Evolutionary conservation across 1,284 basidiomycete genomes (phyloP), one percentile per base, ranked within the genome.

Genomic region (Coriolopsis trogii): DNA sequence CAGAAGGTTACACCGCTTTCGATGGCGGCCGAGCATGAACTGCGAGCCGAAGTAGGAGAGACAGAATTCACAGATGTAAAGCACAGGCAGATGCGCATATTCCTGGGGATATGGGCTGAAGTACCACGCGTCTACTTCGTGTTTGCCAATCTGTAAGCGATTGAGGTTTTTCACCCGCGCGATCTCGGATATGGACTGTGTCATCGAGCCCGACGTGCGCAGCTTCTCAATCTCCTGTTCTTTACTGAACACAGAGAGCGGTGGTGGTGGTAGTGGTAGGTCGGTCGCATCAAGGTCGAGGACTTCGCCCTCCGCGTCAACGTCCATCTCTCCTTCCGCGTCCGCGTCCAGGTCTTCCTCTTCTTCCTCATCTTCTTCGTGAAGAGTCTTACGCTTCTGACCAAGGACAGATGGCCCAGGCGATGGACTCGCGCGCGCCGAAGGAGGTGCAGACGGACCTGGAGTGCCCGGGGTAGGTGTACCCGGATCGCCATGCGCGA

Each of bases 51-150:
- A 97, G 76, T 89, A 98, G 33, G 86, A 87, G 46, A 98, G 79
- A 70, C 97, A 99, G 76, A 97, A 98, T 74, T 99, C 97, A 85
- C 97, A 99, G 68, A 99, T 87, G 78, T 95, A 98, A 41, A 99
- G 82, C 56, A 95, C 79, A 23, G 95, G 94, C 26, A 97, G 85
- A 72, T 99, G 91, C 33, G 96, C 93, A 74, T 92, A 99, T 75
- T 99, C 97, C 73, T 94, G 87, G 5, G 97, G 97, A 74, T 99
- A 99, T 6, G 97, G 96, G 64, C 92, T 95, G 78, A 99, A 99
- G 75, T 99, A 99, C 97, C 97, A 99, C 8, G 95, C 89, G 65
- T 99, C 95, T 63, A 99, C 91, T 73, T 98, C 93, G 74, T 96
- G 88, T 70, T 86, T 88, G 56, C 97, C 97, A 63, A 99, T 99